Base-by-base conservation (phyloP, 108 stramenopile species). In the Pseudonitzschia multistriata region DNA sequence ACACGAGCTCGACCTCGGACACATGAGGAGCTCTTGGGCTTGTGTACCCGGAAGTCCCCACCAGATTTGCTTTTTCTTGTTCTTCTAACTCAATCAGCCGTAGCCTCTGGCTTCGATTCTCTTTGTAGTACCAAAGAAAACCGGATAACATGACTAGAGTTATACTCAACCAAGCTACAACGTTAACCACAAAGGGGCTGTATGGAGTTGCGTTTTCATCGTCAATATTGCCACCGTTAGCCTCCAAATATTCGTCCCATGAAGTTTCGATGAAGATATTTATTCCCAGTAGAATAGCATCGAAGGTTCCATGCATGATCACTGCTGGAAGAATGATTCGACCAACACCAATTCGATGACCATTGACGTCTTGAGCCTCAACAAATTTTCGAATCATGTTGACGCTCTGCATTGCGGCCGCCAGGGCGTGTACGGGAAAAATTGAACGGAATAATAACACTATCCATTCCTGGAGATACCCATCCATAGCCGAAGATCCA, bases 361-460 rank as follows among this genome's bases (percentile, higher is more conserved):
- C 70, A 50, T 88, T 74, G 30, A 83, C 74, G 27, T 65, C 64
- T 22, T 74, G 73, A 28, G 78, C 67, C 59, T 94, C 93, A 40
- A 94, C 82, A 72, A 90, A 94, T 62, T 91, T 91, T 21, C 82
- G 83, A 57, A 90, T 88, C 79, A 94, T 85, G 57, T 84, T 86
- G 40, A 94, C 77, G 50, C 89, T 91, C 60, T 94, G 93, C 84
- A 94, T 88, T 13, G 90, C 93, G n/a, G 93, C 93, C 11, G 85
- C 79, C 33, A 94, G 82, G 28, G 90, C 93, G 71, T 94, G 93
- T 25, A 94, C 80, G 5, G 93, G 93, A 67, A 91, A 94, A 19
- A 91, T 49, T 1, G 89, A 91, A 15, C 93, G 88, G 64, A 94
- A 94, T 5, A 91, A 66, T 5, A 94, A 67, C 22, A 91, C 79